Evolutionary conservation across 768 basidiomycete species (phyloP), one percentile per base, ranked within the genome.

Genomic region (Saitozyma podzolica): DNA sequence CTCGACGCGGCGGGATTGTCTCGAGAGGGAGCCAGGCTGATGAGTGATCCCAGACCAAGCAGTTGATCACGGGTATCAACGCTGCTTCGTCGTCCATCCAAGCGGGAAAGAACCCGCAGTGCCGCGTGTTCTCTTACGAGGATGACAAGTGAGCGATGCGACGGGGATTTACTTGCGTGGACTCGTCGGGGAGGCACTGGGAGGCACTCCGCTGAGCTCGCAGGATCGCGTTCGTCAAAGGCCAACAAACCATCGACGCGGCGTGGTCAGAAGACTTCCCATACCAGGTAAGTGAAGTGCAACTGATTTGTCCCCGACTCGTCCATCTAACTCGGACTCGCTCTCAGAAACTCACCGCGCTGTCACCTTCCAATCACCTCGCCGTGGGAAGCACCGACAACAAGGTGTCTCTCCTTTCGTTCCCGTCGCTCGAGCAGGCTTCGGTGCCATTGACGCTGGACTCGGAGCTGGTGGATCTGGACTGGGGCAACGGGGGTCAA

Each of bases 31-130:
- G 39, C 42, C 9, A 55, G 10, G 41, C 3, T 13, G 54, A 61
- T n/a, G 39, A 9, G 16, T 9, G 19, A 56, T 51, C 64, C 62
- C 54, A 80, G 80, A 51, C 56, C 20, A 84, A 75, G 81, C 81
- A 65, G 67, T 54, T 98, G 56, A 84, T 89, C 0, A 94, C 93
- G 66, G 95, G 95, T 13, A 85, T 97, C 63, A 98, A 97, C 78
- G 91, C 90, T 61, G 77, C 89, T 0, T 78, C 82, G 20, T 86
- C 88, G 42, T 81, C 83, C 57, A 76, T 93, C 19, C 75, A 84
- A 68, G 83, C 81, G 17, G 88, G 88, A 8, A 81, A 84, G 69
- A 98, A 97, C 70, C 84, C 89, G 77, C 94, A 98, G 68, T 91
- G 92, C 74, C 86, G 95, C 53, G 82, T 87, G 45, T 94, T 78